phyloP scores from a whole-genome alignment of 768 basidiomycete genomes.

The Calvatia gigantea region DNA sequence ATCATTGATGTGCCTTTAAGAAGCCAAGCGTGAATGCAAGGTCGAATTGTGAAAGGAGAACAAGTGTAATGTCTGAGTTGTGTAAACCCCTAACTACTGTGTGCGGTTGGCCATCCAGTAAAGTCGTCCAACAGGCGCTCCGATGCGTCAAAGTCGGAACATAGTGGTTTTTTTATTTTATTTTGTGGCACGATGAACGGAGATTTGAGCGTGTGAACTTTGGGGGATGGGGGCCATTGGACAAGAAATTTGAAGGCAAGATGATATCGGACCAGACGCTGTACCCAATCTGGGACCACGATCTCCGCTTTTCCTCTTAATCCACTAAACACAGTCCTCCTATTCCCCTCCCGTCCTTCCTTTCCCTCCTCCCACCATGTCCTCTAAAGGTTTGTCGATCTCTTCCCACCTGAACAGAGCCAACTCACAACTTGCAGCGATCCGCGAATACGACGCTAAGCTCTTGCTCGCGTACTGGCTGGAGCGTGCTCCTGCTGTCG shows the following conservation, averaged over 20 bases:
- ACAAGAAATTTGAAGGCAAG: constrained; percentile 18
- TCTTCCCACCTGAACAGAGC: neutral
- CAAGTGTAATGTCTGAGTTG: too few relatives aligned
- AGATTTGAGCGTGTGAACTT: constrained; percentile 31
- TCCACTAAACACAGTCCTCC: constrained; percentile 19
- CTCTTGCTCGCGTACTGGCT: constrained; percentile 98
- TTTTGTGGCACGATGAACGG: neutral
- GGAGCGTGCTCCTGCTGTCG: constrained; percentile 79
- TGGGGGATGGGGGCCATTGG: constrained; percentile 24
- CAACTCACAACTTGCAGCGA: constrained; percentile 35
- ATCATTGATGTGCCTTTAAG: too few relatives aligned
- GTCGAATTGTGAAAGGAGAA: too few relatives aligned
- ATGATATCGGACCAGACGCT: constrained; percentile 22
- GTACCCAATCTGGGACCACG: constrained; percentile 12
- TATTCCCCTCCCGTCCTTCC: constrained; percentile 16
- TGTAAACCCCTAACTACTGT: too few relatives aligned
- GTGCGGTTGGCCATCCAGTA: too few relatives aligned
- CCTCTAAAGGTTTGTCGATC: constrained; percentile 37
- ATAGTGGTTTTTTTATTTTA: neutral
- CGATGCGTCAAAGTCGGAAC: too few relatives aligned
- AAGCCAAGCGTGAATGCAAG: too few relatives aligned
- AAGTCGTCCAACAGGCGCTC: too few relatives aligned
- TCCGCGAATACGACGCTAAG: constrained; percentile 99
- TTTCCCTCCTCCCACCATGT: constrained; percentile 32
- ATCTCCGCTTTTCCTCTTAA: constrained; percentile 15